phyloP scores from a whole-genome alignment of 2,329 filamentous ascomycete genomes.

The Cercospora zeina region DNA sequence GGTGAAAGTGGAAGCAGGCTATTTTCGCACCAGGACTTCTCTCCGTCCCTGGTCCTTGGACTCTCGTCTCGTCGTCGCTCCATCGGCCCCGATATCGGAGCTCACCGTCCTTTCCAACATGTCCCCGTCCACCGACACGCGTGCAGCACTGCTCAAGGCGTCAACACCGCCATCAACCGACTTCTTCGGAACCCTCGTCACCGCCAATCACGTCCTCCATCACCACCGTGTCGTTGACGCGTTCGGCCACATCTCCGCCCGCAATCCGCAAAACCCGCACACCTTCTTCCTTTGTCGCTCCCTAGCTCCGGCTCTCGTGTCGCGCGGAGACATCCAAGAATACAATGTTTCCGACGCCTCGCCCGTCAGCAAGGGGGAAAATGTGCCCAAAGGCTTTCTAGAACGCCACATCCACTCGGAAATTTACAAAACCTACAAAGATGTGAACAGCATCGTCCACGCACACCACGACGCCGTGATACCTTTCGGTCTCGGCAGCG shows the following conservation, averaged over 20 bases:
- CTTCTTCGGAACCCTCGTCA: slow-evolving; percentile 41
- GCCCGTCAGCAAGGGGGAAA: slow-evolving; percentile 29
- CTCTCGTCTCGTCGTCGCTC: not conserved
- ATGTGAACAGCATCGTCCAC: slow-evolving; percentile 49
- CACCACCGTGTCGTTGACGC: slow-evolving; percentile 39
- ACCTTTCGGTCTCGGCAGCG: slow-evolving; percentile 46
- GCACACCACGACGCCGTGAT: slow-evolving; percentile 47
- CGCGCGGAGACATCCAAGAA: slow-evolving; percentile 47
- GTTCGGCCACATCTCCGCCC: slow-evolving; percentile 41
- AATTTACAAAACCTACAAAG: slow-evolving; percentile 49
- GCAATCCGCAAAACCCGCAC: slow-evolving; percentile 40
- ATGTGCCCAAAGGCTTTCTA: slow-evolving; percentile 39
- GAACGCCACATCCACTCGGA: slow-evolving; percentile 50
- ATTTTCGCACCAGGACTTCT: not conserved
- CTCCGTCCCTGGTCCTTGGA: not conserved
- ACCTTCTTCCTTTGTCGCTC: slow-evolving; percentile 51
- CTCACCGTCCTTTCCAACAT: not conserved
- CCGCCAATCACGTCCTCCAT: slow-evolving; percentile 43
- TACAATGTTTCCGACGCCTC: slow-evolving; percentile 47
- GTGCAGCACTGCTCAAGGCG: slow-evolving; percentile 35
- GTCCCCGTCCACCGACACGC: slow-evolving; percentile 12
- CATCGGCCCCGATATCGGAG: not conserved
- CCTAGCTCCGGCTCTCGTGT: slow-evolving; percentile 49
- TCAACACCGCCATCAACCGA: slow-evolving; percentile 33
- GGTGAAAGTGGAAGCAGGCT: not conserved